These are phyloP conservation scores for Alloascoidea hylecoeti DNA, from an alignment of 805 yeast genomes.

Conservation along the genomic window DNA sequence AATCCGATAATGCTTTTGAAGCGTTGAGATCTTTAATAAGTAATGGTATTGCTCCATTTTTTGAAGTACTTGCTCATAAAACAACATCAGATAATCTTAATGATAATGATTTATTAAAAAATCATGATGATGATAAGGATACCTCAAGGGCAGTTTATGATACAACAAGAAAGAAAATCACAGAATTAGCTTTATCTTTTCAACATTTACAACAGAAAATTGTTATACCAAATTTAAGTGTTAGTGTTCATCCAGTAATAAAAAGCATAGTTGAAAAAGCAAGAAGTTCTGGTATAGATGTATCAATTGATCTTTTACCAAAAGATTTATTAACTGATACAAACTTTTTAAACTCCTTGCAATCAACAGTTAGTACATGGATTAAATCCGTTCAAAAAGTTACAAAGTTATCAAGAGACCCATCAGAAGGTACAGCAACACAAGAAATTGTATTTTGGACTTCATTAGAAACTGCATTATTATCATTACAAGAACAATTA, in stretches of 20 bases:
- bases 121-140: slow-evolving; percentile 3
- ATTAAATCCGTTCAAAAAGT: slow-evolving; percentile 44
- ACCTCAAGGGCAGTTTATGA: slow-evolving; percentile 19
- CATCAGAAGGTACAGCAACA: slow-evolving; percentile 38
- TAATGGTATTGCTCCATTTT: slow-evolving; percentile 55
- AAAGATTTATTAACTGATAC: slow-evolving; percentile 31
- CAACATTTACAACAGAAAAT: slow-evolving; percentile 55
- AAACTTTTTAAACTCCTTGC: slow-evolving; percentile 50
- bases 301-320: slow-evolving; percentile 17
- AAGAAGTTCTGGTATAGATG: slow-evolving; percentile 9
- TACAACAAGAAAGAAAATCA: slow-evolving; percentile 44
- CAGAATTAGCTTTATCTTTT: slow-evolving; percentile 53
- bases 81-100: slow-evolving; percentile 5
- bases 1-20: slow-evolving; percentile 25
- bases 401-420: slow-evolving; percentile 36
- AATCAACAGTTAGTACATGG: slow-evolving; percentile 63
- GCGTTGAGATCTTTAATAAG: slow-evolving; percentile 43
- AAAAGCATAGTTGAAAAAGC: slow-evolving; percentile 22
- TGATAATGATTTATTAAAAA: slow-evolving; percentile 2
- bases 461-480: slow-evolving; percentile 48
- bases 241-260: slow-evolving; percentile 37
- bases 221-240: slow-evolving; percentile 49
- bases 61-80: slow-evolving; percentile 32
- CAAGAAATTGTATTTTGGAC: slow-evolving; percentile 76
- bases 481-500: slow-evolving; percentile 42